Evolutionary conservation across 768 basidiomycete genomes (phyloP), one percentile per base, ranked within the genome.

Genomic region (Amanita subjunquillea): DNA sequence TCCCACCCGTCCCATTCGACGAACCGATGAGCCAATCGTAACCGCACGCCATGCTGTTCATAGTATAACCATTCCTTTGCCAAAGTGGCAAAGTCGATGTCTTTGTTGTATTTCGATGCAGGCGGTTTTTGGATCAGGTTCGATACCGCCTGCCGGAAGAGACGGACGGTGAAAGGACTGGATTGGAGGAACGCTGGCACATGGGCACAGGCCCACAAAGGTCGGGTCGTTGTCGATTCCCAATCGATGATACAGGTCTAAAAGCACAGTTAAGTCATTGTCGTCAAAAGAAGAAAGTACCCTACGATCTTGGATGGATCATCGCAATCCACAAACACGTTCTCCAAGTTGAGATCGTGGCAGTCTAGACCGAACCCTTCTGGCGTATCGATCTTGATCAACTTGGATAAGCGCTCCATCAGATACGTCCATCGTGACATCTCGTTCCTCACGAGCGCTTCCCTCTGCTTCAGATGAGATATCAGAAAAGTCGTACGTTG

Each of bases 1-100:
- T 92, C 89, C 89, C 90, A 92, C 2, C 89, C 90, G 58, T 91
- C 89, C 89, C 89, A 91, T 62, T 92, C 89, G 34, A 75, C 79
- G 57, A 83, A 87, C 25, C 87, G 81, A 64, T 92, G 89, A 3
- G 85, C 87, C 67, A 83, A 74, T 43, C 90, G 79, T 48, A 89
- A 68, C 2, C 80, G 76, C 41, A 76, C 72, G 3, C 90, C 85
- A 13, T 75, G 61, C 3, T 75, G 68, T 63, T 91, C 88, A 58
- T 83, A 79, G 58, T 82, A 76, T 2, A 90, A 72, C 89, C 90
- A 92, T 60, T 86, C 83, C 9, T 67, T 66, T 20, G 84, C 80
- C 8, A 81, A 68, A 4, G 57, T 23, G 47, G 71, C 66, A n/a
- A 76, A 59, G 50, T 70, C 67, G 45, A 59, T 59, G 47, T 58